A percentile compares a stretch with the other conserved stretches of the same genome.
Evolutionary conservation across 495 filamentous ascomycete genomes (phyloP).

Genomic region (Aspergillus haitiensis): DNA sequence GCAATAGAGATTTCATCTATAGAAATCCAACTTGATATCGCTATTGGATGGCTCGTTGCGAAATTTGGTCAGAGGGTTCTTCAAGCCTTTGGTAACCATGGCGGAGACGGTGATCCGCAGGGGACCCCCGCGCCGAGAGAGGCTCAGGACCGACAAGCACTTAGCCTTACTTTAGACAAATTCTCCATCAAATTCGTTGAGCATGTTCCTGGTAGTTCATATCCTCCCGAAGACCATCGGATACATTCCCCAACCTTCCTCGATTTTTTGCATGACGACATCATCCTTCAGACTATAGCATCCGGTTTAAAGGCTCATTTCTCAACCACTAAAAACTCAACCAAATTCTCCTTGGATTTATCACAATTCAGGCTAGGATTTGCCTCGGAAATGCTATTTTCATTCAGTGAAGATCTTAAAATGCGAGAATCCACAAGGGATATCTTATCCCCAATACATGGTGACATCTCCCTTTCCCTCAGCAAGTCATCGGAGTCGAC

Average conservation of each 20-base stretch:
- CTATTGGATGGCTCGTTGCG: constrained; percentile 63
- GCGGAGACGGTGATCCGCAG: constrained; percentile 14
- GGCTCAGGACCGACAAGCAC: constrained; percentile 31
- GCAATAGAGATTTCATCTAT: constrained; percentile 59
- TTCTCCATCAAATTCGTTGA: constrained; percentile 67
- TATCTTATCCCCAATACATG: constrained; percentile 54
- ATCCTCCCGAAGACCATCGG: constrained; percentile 22
- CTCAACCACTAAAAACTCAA: constrained; percentile 22
- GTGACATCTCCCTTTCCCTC: constrained; percentile 66
- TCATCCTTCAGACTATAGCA: constrained; percentile 35
- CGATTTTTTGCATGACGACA: constrained; percentile 33
- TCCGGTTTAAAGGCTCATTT: constrained; percentile 33
- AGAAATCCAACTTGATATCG: constrained; percentile 64
- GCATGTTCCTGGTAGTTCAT: constrained; percentile 49
- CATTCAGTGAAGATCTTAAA: constrained; percentile 64
- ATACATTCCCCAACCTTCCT: constrained; percentile 26
- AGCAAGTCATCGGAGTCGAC: constrained; percentile 51
- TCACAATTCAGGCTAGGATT: constrained; percentile 74
- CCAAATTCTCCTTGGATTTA: constrained; percentile 41
- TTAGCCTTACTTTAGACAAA: constrained; percentile 54
- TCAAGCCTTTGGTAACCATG: constrained; percentile 35
- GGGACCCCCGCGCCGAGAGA: constrained; percentile 21
- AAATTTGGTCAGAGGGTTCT: constrained; percentile 59
- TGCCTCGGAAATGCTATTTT: constrained; percentile 68
- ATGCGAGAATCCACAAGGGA: constrained; percentile 72